Evolutionary conservation across 116 monocot species (phyloP).

Genomic region (Dioscorea cayenensis): DNA sequence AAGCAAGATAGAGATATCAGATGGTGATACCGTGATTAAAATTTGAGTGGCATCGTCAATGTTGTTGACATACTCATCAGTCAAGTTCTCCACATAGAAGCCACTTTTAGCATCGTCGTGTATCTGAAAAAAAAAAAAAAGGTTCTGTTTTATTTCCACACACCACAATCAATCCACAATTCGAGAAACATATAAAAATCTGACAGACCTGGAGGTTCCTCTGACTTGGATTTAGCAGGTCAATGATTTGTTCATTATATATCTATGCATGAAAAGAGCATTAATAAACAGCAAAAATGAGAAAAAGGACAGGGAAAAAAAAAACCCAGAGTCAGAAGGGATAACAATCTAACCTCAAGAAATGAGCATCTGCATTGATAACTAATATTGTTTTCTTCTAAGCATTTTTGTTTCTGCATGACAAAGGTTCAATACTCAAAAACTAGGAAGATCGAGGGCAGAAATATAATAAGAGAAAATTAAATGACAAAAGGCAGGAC

Average conservation of each 20-base stretch:
- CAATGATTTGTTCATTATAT: slow-evolving; percentile 61
- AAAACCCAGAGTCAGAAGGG: background rate
- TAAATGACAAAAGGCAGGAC: too few relatives aligned
- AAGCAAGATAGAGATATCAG: background rate
- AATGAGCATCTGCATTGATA: slow-evolving; percentile 89
- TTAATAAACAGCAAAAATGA: background rate
- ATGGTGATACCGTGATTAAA: slow-evolving; percentile 48
- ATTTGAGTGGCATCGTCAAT: slow-evolving; percentile 59
- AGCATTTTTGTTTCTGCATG: slow-evolving; percentile 38
- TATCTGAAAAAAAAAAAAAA: slow-evolving; percentile 23
- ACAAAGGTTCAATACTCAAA: background rate
- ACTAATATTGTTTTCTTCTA: slow-evolving; percentile 36
- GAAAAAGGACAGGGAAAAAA: background rate
- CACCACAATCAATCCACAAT: background rate
- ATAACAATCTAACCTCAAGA: slow-evolving; percentile 53
- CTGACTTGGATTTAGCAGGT: slow-evolving; percentile 55
- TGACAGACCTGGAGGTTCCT: slow-evolving; percentile 49
- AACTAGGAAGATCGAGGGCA: too few relatives aligned
- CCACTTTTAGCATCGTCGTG: slow-evolving; percentile 39
- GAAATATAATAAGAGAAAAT: too few relatives aligned
- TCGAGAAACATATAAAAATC: background rate
- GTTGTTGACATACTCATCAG: slow-evolving; percentile 50
- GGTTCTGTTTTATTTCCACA: background rate
- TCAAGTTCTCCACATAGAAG: slow-evolving; percentile 58
- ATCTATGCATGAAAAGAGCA: slow-evolving; percentile 25